A percentile compares a stretch with the other conserved stretches of the same genome.
Conservation (phyloP, 495 filamentous ascomycete species). For the Bombardia bombarda region DNA sequence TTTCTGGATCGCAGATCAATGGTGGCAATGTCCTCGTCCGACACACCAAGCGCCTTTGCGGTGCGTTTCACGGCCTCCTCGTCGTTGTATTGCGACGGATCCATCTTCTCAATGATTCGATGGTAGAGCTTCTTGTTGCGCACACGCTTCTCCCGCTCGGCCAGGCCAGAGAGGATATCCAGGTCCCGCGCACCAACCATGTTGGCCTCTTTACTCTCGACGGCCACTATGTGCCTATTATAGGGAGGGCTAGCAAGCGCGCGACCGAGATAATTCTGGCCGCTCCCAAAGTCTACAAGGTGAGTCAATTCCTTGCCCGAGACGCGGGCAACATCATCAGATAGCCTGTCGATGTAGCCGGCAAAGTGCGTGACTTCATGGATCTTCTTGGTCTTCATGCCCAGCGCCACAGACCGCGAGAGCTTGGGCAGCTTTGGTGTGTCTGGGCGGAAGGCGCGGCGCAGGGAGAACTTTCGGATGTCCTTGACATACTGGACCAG, state of each 20-base stretch:
- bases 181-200: constrained; percentile 76
- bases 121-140: constrained; percentile 70
- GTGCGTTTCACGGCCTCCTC: constrained; percentile 31
- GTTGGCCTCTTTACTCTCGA: constrained; percentile 80
- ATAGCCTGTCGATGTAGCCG: constrained; percentile 47
- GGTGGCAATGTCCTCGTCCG: constrained; percentile 24
- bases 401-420: constrained; percentile 64
- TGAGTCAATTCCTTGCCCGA: constrained; percentile 59
- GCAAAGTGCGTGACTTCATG: constrained; percentile 75
- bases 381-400: constrained; percentile 94
- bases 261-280: constrained; percentile 90
- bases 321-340: constrained; percentile 36
- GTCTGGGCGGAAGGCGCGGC: constrained; percentile 46
- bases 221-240: constrained; percentile 77
- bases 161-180: constrained; percentile 68
- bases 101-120: constrained; percentile 32
- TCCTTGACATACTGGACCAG: constrained; percentile 67
- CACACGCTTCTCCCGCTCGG: constrained; percentile 56
- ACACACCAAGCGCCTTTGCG: constrained; percentile 24
- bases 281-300: constrained; percentile 90
- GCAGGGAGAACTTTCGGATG: constrained; percentile 62
- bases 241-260: constrained; percentile 79
- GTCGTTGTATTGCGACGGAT: constrained; percentile 29
- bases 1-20: constrained; percentile 40
- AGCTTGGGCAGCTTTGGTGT: constrained; percentile 41